Percentiles rank a stretch among this genome's conserved stretches.
Evolutionary conservation across 257 asterid species (phyloP).

Genomic region (Solanum paucissectum): DNA sequence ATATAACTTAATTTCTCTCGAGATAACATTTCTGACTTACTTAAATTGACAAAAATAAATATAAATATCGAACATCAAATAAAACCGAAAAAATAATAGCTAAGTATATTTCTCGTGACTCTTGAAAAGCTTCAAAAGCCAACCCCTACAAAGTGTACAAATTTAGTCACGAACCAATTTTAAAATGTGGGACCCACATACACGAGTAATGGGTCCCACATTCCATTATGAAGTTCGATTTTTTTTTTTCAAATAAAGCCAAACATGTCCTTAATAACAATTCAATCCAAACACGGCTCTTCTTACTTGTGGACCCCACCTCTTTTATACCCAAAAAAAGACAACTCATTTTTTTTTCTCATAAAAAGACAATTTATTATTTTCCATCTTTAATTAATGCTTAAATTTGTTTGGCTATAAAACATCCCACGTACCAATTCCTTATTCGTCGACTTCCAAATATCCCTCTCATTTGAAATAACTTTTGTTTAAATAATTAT

Average conservation of each 20-base stretch:
- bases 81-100: too few species aligned
- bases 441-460: background rate
- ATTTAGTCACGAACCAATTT: background rate
- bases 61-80: too few species aligned
- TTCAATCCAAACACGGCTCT: background rate
- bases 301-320: background rate
- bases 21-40: background rate
- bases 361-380: background rate
- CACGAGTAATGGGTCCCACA: background rate
- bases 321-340: background rate
- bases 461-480: background rate
- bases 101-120: background rate
- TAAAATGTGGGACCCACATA: background rate
- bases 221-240: background rate
- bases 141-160: background rate
- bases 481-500: background rate
- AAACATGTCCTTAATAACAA: background rate
- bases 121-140: background rate
- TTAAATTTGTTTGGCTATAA: background rate
- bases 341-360: background rate
- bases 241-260: background rate
- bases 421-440: background rate
- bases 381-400: background rate
- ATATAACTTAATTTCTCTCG: background rate
- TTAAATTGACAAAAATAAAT: too few species aligned